Evolutionary conservation across 2,329 filamentous ascomycete species (phyloP), one percentile per base, ranked within the genome.

Genomic region (Claviceps arundinis): DNA sequence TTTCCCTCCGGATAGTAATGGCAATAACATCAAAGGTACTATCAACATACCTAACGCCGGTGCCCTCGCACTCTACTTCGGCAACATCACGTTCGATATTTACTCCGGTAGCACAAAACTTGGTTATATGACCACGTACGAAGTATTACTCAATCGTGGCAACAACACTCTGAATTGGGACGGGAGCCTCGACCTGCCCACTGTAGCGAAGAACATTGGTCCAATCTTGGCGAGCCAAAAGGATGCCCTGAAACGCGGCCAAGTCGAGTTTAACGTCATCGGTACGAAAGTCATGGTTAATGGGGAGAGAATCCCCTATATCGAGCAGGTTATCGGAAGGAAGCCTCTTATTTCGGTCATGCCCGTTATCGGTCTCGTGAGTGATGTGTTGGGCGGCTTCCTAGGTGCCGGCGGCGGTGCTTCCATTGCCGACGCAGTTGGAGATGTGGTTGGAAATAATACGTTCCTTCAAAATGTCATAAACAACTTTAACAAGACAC

Each of bases 1-100:
- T 13, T 55, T 71, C 2, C 67, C 70, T 1, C 58, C 68, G 5
- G 62, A 64, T 24, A 59, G 61, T 0, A 64, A 71, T 16, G 70
- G 70, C 11, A 64, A 63, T 48, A 75, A 75, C 55, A 58, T 76
- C 51, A 64, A 62, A 26, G 73, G 72, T 1, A 61, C 62, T 1
- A 60, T 74, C 8, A 70, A 64, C 44, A 57, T 77, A 16, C 73
- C 73, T 2, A 76, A 76, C 56, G 61, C 63, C 37, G 71, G 72
- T 2, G 59, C 66, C 1, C 61, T 76, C 2, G 66, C 66, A 1
- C 68, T 76, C 5, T 69, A 66, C 0, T 62, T 73, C 3, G 73
- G 73, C 11, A 70, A 76, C 56, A 48, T 75, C n/a, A 70, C 70
- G 0, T 65, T 75, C 16, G 71, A 73, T 44, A 50, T 75, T 17